Percentiles rank a stretch among this genome's conserved stretches.
These are phyloP conservation scores for Litsea cubeba DNA, from an alignment of 164 flowering plant genomes.

Conservation along the genomic window DNA sequence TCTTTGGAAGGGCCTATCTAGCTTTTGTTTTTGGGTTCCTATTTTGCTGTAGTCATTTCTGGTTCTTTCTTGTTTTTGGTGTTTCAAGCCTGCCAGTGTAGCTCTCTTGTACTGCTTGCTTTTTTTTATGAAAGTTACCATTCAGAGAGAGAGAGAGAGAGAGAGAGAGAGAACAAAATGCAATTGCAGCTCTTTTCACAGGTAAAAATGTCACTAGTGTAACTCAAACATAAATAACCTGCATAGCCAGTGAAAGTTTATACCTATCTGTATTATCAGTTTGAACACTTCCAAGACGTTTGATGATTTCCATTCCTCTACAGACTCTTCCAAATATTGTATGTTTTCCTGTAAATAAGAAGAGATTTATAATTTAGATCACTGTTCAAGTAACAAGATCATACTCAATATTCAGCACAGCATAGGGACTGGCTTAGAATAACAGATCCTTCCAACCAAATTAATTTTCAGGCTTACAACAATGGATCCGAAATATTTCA, in stretches of 20 bases:
- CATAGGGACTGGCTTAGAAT: not conserved
- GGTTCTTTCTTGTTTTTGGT: no score
- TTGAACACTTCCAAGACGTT: slow-evolving; percentile 94
- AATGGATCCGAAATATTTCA: no score
- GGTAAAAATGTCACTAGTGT: not conserved
- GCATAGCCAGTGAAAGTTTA: not conserved
- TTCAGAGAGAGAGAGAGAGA: no score
- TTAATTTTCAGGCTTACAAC: no score
- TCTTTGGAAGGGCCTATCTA: no score
- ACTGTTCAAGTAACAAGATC: not conserved
- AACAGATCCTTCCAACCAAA: not conserved
- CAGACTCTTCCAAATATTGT: slow-evolving; percentile 97
- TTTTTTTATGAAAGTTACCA: no score
- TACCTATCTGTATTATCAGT: slow-evolving; percentile 91
- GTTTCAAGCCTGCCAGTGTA: no score
- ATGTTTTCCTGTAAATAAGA: slow-evolving; percentile 69
- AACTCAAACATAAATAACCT: not conserved
- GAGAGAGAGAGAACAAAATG: not conserved
- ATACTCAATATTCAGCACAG: not conserved
- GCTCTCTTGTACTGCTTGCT: no score
- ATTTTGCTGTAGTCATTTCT: no score
- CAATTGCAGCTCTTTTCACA: not conserved
- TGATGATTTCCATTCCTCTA: slow-evolving; percentile 92
- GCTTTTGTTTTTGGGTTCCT: no score
- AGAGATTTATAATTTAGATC: not conserved